Base-by-base conservation (phyloP, 257 asterid genomes). In the Cynanchum wilfordii region DNA sequence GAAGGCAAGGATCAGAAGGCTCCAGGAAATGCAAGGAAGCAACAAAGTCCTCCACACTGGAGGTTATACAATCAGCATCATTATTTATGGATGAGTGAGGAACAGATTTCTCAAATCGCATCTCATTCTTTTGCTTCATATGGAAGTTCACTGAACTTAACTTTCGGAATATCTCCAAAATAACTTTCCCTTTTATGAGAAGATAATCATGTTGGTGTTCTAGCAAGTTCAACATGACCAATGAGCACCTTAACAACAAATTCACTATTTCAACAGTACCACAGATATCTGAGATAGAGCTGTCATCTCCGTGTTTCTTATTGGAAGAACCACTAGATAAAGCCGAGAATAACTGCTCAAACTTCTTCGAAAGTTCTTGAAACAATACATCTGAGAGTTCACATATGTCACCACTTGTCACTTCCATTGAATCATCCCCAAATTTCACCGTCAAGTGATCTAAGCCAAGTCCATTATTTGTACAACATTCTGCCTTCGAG, bases 221-320 rank as follows among this genome's bases (percentile, higher is more conserved):
- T n/a, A 80, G 80, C 83, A 91, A 75, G 74, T 69, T 70, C 77
- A 91, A 75, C 59, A 86, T 83, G 38, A 85, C 64, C 82, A 93
- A 74, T 78, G 96, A 87, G 75, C 98, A 91, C 83, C 97, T 86
- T 71, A 91, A 77, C 57, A 91, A 78, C 84, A 87, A 77, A 69
- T 40, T 81, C 72, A 88, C 58, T 45, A 82, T 83, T 79, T 85
- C 96, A 63, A 80, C 79, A 9, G 73, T 78, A 56, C 72, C 68
- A 67, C 76, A 66, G 45, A 82, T 68, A 66, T 67, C 73, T 49
- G 27, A 75, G 68, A 17, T 68, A 69, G 76, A 69, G 80, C 75
- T 72, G 60, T 72, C 74, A 82, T 75, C 82, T 30, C 78, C 79
- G 54, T 38, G 75, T 66, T 75, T 85, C 75, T 76, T 52, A 60